A percentile compares a stretch with the other conserved stretches of the same genome.
Conservation (phyloP, 1,284 basidiomycete genomes). For the Irpex sp. region DNA sequence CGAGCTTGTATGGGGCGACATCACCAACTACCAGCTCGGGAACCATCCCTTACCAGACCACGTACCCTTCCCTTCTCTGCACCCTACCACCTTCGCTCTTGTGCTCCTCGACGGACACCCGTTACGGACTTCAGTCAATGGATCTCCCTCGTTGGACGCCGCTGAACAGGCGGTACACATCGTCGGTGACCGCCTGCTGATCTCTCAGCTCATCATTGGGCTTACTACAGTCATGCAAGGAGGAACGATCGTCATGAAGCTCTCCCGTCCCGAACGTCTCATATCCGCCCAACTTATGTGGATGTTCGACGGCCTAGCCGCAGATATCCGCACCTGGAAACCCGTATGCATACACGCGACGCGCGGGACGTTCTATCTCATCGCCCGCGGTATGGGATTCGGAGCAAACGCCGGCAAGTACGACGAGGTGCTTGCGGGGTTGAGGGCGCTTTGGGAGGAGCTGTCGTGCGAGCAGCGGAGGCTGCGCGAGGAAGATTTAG, state of each 20-base stretch:
- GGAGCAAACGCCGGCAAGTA: neutral
- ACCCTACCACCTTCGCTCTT: conserved; percentile 22
- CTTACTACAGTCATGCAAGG: conserved; percentile 20
- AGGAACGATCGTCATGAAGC: conserved; percentile 28
- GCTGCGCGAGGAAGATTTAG: neutral
- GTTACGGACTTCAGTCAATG: conserved; percentile 17
- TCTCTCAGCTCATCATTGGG: conserved; percentile 29
- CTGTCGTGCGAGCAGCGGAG: neutral
- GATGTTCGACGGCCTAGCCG: conserved; percentile 27
- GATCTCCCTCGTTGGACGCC: neutral
- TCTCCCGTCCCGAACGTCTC: conserved; percentile 22
- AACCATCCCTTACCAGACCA: conserved; percentile 2
- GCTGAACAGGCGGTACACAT: neutral
- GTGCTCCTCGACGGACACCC: conserved; percentile 30
- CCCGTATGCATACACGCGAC: neutral
- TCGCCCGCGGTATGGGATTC: neutral
- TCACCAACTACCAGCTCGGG: conserved; percentile 20
- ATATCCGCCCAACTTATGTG: conserved; percentile 26
- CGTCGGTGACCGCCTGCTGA: conserved; percentile 24
- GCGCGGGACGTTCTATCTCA: neutral
- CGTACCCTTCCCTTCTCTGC: conserved; percentile 6
- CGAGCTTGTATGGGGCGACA: conserved; percentile 20
- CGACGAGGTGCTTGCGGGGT: neutral
- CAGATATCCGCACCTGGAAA: neutral
- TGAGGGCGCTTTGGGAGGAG: neutral